These are phyloP conservation scores for Aspergillus eucalypticola DNA, from an alignment of 2,329 filamentous ascomycete species.

Conservation along the genomic window DNA sequence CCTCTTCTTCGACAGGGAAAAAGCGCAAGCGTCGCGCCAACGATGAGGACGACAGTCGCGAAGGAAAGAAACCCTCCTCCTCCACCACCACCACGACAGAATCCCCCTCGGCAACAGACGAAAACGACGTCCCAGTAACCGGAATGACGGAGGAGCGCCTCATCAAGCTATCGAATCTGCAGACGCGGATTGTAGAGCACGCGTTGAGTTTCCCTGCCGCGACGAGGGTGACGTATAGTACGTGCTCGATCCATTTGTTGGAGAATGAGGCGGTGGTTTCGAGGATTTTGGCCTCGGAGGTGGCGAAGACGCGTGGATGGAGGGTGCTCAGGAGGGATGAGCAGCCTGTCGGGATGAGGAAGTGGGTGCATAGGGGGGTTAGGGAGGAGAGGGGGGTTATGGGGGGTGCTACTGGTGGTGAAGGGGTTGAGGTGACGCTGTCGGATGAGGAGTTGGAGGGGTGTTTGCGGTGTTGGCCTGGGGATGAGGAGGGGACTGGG, in stretches of 20 bases:
- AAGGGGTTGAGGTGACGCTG: constrained; percentile 29
- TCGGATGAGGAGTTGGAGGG: constrained; percentile 61
- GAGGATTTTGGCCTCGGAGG: constrained; percentile 65
- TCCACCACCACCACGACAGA: not conserved
- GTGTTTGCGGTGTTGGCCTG: constrained; percentile 80
- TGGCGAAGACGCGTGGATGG: constrained; percentile 73
- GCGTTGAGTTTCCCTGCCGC: constrained; percentile 80
- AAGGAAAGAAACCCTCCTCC: not conserved
- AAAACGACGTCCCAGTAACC: constrained; percentile 36
- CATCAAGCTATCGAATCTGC: constrained; percentile 74
- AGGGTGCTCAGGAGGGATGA: constrained; percentile 68
- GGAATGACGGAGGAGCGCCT: constrained; percentile 64
- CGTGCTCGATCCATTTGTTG: constrained; percentile 81
- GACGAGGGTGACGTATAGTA: constrained; percentile 81
- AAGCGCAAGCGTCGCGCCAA: constrained; percentile 45
- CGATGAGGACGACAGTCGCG: constrained; percentile 18
- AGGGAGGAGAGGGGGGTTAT: constrained; percentile 39
- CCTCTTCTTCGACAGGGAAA: constrained; percentile 28
- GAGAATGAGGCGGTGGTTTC: constrained; percentile 89
- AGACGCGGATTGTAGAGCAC: constrained; percentile 77
- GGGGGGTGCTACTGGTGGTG: constrained; percentile 13
- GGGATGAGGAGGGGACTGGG: constrained; percentile 80
- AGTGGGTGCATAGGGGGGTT: constrained; percentile 70
- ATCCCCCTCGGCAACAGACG: constrained; percentile 30
- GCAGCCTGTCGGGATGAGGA: constrained; percentile 73